Conservation (phyloP, 2,329 filamentous ascomycete species). For the Coniochaeta sp. region DNA sequence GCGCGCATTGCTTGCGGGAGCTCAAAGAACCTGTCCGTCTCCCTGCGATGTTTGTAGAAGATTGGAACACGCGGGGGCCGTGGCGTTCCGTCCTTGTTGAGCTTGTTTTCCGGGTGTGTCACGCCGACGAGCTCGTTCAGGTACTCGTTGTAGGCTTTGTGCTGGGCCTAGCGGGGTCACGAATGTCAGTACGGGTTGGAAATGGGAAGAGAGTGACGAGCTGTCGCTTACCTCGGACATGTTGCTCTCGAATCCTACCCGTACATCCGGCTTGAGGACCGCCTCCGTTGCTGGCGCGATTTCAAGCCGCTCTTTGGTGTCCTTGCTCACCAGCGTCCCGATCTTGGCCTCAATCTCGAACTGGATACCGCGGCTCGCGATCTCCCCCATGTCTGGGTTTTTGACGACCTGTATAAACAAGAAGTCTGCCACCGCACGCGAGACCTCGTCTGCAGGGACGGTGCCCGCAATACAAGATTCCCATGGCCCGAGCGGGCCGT, state of each 20-base stretch:
- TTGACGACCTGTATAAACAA: slow-evolving; percentile 65
- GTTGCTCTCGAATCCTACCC: slow-evolving; percentile 71
- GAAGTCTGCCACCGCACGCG: slow-evolving; percentile 74
- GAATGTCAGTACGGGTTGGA: not conserved
- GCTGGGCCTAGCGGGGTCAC: slow-evolving; percentile 76
- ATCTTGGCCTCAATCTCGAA: slow-evolving; percentile 95
- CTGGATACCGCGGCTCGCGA: slow-evolving; percentile 58
- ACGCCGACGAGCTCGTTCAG: slow-evolving; percentile 64
- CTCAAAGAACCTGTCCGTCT: slow-evolving; percentile 79
- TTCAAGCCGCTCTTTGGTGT: slow-evolving; percentile 61
- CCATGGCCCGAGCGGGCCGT: slow-evolving; percentile 46
- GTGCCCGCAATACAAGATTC: slow-evolving; percentile 62
- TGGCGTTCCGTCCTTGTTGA: slow-evolving; percentile 18
- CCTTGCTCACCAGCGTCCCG: slow-evolving; percentile 70
- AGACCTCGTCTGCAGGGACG: slow-evolving; percentile 66
- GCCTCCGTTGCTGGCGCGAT: slow-evolving; percentile 66
- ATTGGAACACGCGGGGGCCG: slow-evolving; percentile 51
- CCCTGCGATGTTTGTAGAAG: slow-evolving; percentile 73
- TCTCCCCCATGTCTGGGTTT: slow-evolving; percentile 58
- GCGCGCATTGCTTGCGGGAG: slow-evolving; percentile 54
- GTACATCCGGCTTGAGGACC: slow-evolving; percentile 47
- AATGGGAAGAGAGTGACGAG: slow-evolving; percentile 2
- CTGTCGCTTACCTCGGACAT: slow-evolving; percentile 71
- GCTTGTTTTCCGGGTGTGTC: slow-evolving; percentile 43
- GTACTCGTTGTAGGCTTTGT: slow-evolving; percentile 76